Evolutionary conservation across 306 rosid species (phyloP).

Genomic region (Vigna trinervia): DNA sequence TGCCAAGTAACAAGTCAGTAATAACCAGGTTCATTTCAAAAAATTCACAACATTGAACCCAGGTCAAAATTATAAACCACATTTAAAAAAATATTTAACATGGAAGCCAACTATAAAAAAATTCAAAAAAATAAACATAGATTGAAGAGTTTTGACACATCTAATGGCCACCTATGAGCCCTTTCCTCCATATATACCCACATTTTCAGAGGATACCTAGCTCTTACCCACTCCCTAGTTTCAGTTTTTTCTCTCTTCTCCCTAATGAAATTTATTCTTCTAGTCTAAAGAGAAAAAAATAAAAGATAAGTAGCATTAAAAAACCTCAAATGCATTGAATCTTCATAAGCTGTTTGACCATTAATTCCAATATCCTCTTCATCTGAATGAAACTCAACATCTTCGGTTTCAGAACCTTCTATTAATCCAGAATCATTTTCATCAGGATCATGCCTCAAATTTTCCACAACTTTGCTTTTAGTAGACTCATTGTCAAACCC

Average conservation of each 20-base stretch:
- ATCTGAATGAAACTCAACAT: conserved; percentile 53
- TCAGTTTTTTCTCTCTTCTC: conserved; percentile 21
- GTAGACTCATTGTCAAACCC: conserved; percentile 55
- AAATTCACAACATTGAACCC: conserved; percentile 6
- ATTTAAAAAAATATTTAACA: background rate
- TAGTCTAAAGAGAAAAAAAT: background rate
- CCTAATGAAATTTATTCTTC: conserved; percentile 5
- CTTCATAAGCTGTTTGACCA: conserved; percentile 46
- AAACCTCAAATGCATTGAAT: conserved; percentile 62
- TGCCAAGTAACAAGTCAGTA: conserved; percentile 6
- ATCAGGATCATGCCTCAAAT: conserved; percentile 41
- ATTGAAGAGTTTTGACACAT: conserved; percentile 3
- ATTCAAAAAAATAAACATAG: background rate
- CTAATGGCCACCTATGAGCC: conserved; percentile 2
- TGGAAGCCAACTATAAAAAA: conserved; percentile 15
- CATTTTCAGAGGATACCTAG: conserved; percentile 8
- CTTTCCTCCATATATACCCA: background rate
- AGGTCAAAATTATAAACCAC: conserved; percentile 6
- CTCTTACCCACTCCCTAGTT: background rate
- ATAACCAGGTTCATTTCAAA: background rate
- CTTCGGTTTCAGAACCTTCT: conserved; percentile 62
- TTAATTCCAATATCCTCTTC: conserved; percentile 53
- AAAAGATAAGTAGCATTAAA: conserved; percentile 30
- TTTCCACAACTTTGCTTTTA: conserved; percentile 40
- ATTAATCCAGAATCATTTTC: conserved; percentile 40